Evolutionary conservation across 192 early-diverging fungal genomes (phyloP), one percentile per base, ranked within the genome.

Genomic region (Borealophlyctis nickersoniae): DNA sequence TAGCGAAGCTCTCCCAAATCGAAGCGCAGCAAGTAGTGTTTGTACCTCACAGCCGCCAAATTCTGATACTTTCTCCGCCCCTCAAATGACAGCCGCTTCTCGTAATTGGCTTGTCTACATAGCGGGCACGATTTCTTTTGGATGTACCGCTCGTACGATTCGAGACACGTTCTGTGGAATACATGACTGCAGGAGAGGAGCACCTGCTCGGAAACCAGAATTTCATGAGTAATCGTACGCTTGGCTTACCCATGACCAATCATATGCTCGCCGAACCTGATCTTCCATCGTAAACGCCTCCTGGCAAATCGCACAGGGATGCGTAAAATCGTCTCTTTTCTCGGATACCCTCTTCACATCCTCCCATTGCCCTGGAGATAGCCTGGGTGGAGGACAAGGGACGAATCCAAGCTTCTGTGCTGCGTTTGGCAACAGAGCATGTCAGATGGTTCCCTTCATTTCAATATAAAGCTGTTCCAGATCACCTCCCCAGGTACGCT

Each of bases 141-240:
- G 9, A 63, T 58, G 35, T 60, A 62, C 13, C 58, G 9, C 58
- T 67, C 66, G 36, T 52, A 67, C 5, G 58, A 62, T 9, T 67
- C 48, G 51, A 67, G 16, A 52, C 66, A 62, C 22, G 30, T 16
- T n/a, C 65, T 30, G 34, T 62, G 66, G 26, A 67, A 67, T 1
- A 27, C n/a, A 61, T 62, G 66, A 1, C 29, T 23, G 58, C 58
- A 67, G 2, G 57, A 62, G 30, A 67, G 58, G 5, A 67, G 58
- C 1, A 63, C 49, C 66, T 66, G 56, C 7, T 11, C 13, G 9
- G 39, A 45, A 7, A 45, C 39, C 19, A 19, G 39, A 45, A 7
- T 19, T 45, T 45, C 7, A 45, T 45, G 39, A 19, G 7, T 19
- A 45, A 45, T 13, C 39, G 19, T 45, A 19, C 39, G 19, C 19